Conservation (phyloP, 2,329 filamentous ascomycete species). For the Nemania serpens region DNA sequence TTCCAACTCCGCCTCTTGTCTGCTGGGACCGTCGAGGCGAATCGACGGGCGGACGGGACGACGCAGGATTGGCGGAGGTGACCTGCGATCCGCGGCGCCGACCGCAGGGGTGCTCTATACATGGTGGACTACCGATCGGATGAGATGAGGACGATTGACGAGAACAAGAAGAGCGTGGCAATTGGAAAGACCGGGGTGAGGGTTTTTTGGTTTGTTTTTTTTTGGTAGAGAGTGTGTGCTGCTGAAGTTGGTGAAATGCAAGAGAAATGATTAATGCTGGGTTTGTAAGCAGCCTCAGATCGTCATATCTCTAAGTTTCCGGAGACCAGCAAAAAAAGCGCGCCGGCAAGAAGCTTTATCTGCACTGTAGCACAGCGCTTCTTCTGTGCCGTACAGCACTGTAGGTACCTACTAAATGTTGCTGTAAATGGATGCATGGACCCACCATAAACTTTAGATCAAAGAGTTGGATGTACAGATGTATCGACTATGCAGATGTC, state of each 20-base stretch:
- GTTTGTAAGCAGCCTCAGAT: constrained; percentile 23
- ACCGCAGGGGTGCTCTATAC: constrained; percentile 58
- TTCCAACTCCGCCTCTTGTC: constrained; percentile 81
- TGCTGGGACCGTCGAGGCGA: constrained; percentile 60
- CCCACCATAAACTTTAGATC: no score
- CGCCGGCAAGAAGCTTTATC: neutral
- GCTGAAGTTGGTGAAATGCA: neutral
- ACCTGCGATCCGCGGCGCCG: constrained; percentile 52
- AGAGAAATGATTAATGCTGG: constrained; percentile 2
- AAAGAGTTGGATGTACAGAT: no score
- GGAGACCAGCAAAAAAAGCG: neutral
- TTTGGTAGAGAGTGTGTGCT: neutral
- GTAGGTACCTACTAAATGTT: no score
- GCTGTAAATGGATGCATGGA: no score
- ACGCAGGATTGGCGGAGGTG: constrained; percentile 48
- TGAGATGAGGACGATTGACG: neutral
- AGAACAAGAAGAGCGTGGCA: neutral
- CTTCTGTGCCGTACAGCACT: no score
- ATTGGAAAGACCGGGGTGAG: neutral
- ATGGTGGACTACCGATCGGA: constrained; percentile 41
- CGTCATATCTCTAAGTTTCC: constrained; percentile 17
- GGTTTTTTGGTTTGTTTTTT: neutral
- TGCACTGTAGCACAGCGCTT: neutral
- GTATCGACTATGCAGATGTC: no score
- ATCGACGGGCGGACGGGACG: constrained; percentile 51